Conservation (phyloP, 1,139 yeast species). For the Protomyces inundatus region DNA sequence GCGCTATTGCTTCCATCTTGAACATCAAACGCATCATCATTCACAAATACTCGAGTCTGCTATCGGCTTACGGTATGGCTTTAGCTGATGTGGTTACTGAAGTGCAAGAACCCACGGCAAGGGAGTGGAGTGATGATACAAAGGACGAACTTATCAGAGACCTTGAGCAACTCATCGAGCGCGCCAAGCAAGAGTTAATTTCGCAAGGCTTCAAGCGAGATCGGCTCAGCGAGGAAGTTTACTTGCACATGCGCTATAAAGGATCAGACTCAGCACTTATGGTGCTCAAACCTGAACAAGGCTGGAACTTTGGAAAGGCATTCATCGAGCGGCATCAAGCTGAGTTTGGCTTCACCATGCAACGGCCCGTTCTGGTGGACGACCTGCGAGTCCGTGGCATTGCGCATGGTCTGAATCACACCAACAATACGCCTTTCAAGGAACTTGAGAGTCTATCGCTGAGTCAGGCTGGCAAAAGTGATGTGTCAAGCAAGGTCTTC, state of each 20-base stretch:
- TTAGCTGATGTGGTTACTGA: constrained; percentile 55
- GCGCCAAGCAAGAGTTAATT: constrained; percentile 41
- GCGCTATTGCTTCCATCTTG: constrained; percentile 45
- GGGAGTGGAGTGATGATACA: constrained; percentile 39
- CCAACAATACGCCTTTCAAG: constrained; percentile 20
- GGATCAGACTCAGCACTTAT: constrained; percentile 86
- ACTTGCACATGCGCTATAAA: constrained; percentile 69
- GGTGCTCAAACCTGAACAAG: constrained; percentile 45
- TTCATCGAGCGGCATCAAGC: constrained; percentile 53
- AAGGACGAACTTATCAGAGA: constrained; percentile 38
- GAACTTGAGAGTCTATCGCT: constrained; percentile 29
- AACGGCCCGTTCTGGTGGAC: constrained; percentile 64
- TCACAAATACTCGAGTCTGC: constrained; percentile 48
- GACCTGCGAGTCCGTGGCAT: constrained; percentile 72
- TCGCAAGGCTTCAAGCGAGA: constrained; percentile 47
- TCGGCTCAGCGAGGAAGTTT: constrained; percentile 51
- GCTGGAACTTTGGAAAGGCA: constrained; percentile 39
- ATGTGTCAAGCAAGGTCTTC: constrained; percentile 42
- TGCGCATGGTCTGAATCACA: constrained; percentile 44
- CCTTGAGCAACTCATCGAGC: constrained; percentile 40
- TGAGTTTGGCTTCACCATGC: constrained; percentile 67
- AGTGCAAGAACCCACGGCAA: constrained; percentile 51
- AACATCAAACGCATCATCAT: constrained; percentile 45
- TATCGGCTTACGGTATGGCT: constrained; percentile 52
- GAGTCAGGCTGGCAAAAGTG: constrained; percentile 33